phyloP scores from a whole-genome alignment of 345 rosid genomes.

The Iberis pinnata region DNA sequence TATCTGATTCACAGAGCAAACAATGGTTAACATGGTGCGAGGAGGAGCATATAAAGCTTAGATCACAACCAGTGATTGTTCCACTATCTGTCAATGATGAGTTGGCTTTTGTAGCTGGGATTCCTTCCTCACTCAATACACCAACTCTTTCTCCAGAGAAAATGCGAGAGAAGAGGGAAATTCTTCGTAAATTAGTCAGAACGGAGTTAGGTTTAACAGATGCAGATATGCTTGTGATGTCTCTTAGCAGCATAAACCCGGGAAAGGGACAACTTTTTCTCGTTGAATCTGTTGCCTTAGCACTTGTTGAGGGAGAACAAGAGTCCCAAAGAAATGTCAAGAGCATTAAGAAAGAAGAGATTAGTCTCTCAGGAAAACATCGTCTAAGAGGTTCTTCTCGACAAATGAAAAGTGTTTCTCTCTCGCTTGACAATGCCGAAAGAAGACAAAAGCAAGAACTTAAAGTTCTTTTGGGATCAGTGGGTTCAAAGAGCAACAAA shows the following conservation, averaged over 20 bases:
- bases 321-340: constrained; percentile 28
- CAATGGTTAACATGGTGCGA: constrained; percentile 89
- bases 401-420: constrained; percentile 19
- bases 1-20: constrained; percentile 72
- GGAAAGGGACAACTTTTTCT: constrained; percentile 86
- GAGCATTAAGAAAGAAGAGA: constrained; percentile 20
- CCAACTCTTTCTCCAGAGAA: constrained; percentile 50
- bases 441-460: constrained; percentile 38
- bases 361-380: constrained; percentile 38
- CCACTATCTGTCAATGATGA: constrained; percentile 87
- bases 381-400: constrained; percentile 57
- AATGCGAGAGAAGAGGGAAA: constrained; percentile 62
- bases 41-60: constrained; percentile 66
- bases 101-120: constrained; percentile 87
- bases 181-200: constrained; percentile 59
- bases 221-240: constrained; percentile 72
- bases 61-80: constrained; percentile 73
- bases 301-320: constrained; percentile 30
- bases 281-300: constrained; percentile 54
- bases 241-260: constrained; percentile 86
- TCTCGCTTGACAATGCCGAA: constrained; percentile 7
- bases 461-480: constrained; percentile 84
- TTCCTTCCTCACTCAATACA: constrained; percentile 70
- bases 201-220: constrained; percentile 68
- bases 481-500: constrained; percentile 97